Conservation (phyloP, 1,284 basidiomycete species). For the Xerocomus tenax region DNA sequence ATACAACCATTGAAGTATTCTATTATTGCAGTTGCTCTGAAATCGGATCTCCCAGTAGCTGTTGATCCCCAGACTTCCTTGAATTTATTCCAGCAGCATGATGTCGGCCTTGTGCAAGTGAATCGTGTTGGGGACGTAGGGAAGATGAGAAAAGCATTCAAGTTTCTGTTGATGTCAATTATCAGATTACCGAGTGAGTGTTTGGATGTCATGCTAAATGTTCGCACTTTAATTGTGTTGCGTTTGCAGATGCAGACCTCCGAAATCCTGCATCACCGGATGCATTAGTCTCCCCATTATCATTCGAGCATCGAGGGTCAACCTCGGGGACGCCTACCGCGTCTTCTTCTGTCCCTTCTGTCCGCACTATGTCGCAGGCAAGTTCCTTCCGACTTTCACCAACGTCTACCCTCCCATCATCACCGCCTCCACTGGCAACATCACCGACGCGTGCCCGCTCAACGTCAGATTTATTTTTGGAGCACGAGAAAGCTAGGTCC, state of each 20-base stretch:
- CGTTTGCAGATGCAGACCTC: constrained; percentile 34
- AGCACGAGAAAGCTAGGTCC: constrained; percentile 39
- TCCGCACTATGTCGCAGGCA: constrained; percentile 28
- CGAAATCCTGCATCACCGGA: constrained; percentile 68
- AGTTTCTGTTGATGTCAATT: constrained; percentile 56
- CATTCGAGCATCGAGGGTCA: constrained; percentile 42
- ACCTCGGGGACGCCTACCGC: constrained; percentile 43
- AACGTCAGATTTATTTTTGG: constrained; percentile 47
- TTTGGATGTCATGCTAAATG: background rate
- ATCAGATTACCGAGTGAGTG: constrained; percentile 47
- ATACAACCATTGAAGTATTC: constrained; percentile 51
- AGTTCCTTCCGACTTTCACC: constrained; percentile 27
- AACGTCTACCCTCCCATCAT: constrained; percentile 29
- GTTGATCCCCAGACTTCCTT: constrained; percentile 50
- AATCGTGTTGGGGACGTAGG: constrained; percentile 43
- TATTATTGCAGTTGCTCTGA: constrained; percentile 65
- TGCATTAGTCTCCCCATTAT: constrained; percentile 41
- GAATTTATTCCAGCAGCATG: constrained; percentile 43
- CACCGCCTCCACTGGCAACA: constrained; percentile 31
- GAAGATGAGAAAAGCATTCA: constrained; percentile 59
- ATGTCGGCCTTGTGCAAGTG: constrained; percentile 65
- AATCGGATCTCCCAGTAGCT: constrained; percentile 52
- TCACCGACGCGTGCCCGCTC: constrained; percentile 49
- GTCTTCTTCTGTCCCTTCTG: constrained; percentile 32
- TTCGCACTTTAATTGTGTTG: constrained; percentile 6